These are phyloP conservation scores for Aeminium ludgeri DNA, from an alignment of 495 filamentous ascomycete genomes.

Conservation along the genomic window DNA sequence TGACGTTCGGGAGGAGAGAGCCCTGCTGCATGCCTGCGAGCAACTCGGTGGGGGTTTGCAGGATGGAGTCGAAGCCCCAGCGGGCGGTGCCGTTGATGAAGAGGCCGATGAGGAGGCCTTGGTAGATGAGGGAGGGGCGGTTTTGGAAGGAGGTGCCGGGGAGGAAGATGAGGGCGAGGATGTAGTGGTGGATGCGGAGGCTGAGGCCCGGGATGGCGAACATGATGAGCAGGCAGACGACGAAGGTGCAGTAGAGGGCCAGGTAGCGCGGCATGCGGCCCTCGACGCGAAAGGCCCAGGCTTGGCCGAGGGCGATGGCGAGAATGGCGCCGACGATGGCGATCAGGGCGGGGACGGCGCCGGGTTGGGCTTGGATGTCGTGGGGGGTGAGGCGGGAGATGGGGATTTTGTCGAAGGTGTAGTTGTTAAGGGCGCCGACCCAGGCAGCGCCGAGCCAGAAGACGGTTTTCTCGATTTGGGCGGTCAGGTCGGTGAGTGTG, in stretches of 20 bases:
- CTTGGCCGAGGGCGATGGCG: constrained; percentile 27
- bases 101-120: constrained; percentile 66
- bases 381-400: constrained; percentile 28
- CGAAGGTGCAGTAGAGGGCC: constrained; percentile 42
- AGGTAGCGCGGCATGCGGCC: constrained; percentile 28
- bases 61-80: constrained; percentile 74
- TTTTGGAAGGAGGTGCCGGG: constrained; percentile 60
- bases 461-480: constrained; percentile 29
- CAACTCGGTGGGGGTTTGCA: constrained; percentile 57
- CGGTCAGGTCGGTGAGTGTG: constrained; percentile 24
- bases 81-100: constrained; percentile 77
- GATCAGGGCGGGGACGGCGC: constrained; percentile 27
- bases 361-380: constrained; percentile 27
- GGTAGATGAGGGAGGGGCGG: constrained; percentile 57
- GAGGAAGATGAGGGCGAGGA: constrained; percentile 42
- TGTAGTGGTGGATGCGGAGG: constrained; percentile 87
- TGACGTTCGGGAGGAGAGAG: constrained; percentile 42
- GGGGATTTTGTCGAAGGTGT: constrained; percentile 31
- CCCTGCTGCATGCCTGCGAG: constrained; percentile 52
- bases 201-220: constrained; percentile 63
- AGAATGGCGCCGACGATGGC: constrained; percentile 25
- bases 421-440: constrained; percentile 29
- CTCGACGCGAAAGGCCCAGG: constrained; percentile 27
- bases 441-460: constrained; percentile 29
- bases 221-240: constrained; percentile 30